Conservation (phyloP, 2,329 filamentous ascomycete genomes). For the Epichloe brachyelytri region DNA sequence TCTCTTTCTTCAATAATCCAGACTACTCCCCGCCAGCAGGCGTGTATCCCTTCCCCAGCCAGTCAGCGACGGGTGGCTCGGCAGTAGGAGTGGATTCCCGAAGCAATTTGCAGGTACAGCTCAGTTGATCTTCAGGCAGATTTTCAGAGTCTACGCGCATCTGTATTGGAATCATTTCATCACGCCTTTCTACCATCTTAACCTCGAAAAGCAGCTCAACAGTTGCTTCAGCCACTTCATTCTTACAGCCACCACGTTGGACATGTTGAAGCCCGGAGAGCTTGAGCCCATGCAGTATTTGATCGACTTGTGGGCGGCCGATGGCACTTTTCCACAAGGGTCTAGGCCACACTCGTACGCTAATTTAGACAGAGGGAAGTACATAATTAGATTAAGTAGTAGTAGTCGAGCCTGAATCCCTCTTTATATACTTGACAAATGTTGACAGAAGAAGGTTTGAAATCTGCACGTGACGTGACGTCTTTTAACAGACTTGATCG, state of each 20-base stretch:
- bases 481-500: too few species aligned
- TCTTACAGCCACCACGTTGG: constrained; percentile 60
- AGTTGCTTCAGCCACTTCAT: constrained; percentile 74
- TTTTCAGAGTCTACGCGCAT: constrained; percentile 93
- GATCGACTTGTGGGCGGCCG: constrained; percentile 75
- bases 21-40: constrained; percentile 26
- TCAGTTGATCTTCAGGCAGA: constrained; percentile 83
- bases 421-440: too few species aligned
- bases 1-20: constrained; percentile 47
- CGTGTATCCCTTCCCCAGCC: constrained; percentile 38
- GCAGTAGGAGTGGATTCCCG: constrained; percentile 79
- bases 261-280: constrained; percentile 70
- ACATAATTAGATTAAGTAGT: constrained; percentile 7
- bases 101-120: constrained; percentile 72
- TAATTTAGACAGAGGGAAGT: constrained; percentile 25
- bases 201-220: constrained; percentile 62
- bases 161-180: constrained; percentile 89
- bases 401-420: background rate
- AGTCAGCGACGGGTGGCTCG: constrained; percentile 58
- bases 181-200: constrained; percentile 66
- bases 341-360: constrained; percentile 47
- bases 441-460: too few species aligned
- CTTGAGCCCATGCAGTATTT: constrained; percentile 85
- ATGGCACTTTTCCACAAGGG: constrained; percentile 66
- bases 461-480: too few species aligned